phyloP scores from a whole-genome alignment of 352 stramenopile genomes.

The Phytophthora pistaciae region DNA sequence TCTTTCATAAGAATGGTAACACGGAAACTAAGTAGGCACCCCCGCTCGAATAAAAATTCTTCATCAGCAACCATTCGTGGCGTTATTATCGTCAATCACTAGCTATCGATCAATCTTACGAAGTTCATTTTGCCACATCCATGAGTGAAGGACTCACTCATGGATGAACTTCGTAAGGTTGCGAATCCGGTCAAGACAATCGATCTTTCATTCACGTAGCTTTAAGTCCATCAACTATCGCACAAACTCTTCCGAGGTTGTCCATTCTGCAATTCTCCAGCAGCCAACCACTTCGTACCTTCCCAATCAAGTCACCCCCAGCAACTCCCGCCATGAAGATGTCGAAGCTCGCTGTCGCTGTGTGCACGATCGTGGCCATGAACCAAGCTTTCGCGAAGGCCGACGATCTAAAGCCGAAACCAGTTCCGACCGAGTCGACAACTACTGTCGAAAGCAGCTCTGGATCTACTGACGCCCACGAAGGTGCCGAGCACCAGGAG shows the following conservation, averaged over 20 bases:
- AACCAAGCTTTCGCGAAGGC: background rate
- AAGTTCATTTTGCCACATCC: background rate
- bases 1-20: no score
- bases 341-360: background rate
- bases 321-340: background rate
- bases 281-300: background rate
- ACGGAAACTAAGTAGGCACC: no score
- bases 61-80: no score
- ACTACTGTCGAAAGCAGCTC: background rate
- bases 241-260: background rate
- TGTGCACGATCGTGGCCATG: background rate
- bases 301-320: background rate
- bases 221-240: background rate
- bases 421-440: background rate
- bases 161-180: no score
- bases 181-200: no score
- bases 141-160: background rate
- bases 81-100: background rate
- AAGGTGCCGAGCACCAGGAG: conserved; percentile 5
- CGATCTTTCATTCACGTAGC: background rate
- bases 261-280: background rate
- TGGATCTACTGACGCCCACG: background rate
- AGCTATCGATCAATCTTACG: background rate
- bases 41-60: no score
- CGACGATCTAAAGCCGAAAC: background rate